Base-by-base conservation (phyloP, 2,329 filamentous ascomycete species). In the Ophiocordyceps camponoti-floridani region DNA sequence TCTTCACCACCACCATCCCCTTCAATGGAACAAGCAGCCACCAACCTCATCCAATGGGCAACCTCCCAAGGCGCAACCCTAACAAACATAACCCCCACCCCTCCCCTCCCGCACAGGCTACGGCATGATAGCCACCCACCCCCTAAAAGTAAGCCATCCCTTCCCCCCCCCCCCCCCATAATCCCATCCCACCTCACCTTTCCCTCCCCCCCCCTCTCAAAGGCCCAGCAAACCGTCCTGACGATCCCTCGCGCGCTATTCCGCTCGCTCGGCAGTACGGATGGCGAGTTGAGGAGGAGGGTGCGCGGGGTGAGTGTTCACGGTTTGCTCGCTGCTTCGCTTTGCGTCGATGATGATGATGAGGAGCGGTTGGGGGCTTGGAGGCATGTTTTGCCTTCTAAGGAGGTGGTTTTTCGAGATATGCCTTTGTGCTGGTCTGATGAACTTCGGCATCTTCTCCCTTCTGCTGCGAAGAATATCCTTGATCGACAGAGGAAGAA, bases 71-170 rank as follows among this genome's bases (percentile, higher is more conserved):
- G 82, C 13, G 72, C 93, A 27, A 61, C 70, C 33, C 72, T 86
- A 51, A 69, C 80, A 52, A 79, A 78, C 27, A 75, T 93, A 23
- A 2, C 79, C 85, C 5, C 70, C 76, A 38, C 67, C 66, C 37
- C 77, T 94, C 14, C 73, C 79, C 6, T 82, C 79, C 2, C 72
- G 82, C 45, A 87, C 14, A 6, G 35, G 87, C 27, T 72, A 91
- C 44, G 87, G 88, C 42, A 77, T 94, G 46, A 70, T 88, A 43
- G 81, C 85, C 5, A 79, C 75, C 12, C 70, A 72, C 27, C 63
- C 71, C 13, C 70, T 91, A 48, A 65, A 81, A 63, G 83, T 84
- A 63, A 54, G 50, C 23, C 2, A 40, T 2, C 16, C 11, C 18
- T 3, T 5, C 7, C 18, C 7, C n/a, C 9, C 10, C 31, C 26